Conservation (phyloP, 345 rosid genomes). For the Salix suchowensis region DNA sequence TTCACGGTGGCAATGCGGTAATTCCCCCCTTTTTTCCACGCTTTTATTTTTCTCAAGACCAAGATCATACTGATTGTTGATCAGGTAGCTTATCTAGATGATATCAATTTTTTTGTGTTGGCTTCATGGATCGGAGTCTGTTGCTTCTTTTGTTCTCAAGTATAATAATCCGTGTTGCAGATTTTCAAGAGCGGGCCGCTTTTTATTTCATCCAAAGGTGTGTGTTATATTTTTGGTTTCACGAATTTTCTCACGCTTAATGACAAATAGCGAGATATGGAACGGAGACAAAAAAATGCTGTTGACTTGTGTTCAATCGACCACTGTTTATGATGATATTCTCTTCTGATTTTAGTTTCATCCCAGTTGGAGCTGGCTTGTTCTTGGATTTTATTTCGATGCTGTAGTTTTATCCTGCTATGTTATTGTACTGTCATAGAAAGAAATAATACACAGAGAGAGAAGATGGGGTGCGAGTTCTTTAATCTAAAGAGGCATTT, state of each 20-base stretch:
- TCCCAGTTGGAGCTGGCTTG: not conserved
- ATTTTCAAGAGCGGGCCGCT: constrained; percentile 28
- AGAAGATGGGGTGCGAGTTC: not conserved
- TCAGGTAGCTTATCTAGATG: not conserved
- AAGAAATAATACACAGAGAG: not conserved
- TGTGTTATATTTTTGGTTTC: not conserved
- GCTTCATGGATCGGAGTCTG: not conserved
- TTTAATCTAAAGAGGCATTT: not conserved
- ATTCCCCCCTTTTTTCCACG: not conserved
- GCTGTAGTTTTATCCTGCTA: not conserved
- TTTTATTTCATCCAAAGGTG: constrained; percentile 24
- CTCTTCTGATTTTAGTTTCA: not conserved
- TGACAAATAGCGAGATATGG: not conserved
- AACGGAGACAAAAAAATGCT: not conserved
- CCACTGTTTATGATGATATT: not conserved
- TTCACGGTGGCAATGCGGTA: constrained; percentile 12
- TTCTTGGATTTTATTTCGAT: not conserved
- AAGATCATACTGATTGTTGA: not conserved
- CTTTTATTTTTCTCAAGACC: not conserved
- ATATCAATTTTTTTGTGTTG: not conserved
- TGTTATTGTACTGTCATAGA: not conserved
- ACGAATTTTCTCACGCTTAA: not conserved
- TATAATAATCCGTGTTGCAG: constrained; percentile 4
- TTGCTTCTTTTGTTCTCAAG: not conserved
- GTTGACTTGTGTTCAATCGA: not conserved